phyloP scores from a whole-genome alignment of 192 early-diverging fungal species.

The Phycomyces blakesleeanus region DNA sequence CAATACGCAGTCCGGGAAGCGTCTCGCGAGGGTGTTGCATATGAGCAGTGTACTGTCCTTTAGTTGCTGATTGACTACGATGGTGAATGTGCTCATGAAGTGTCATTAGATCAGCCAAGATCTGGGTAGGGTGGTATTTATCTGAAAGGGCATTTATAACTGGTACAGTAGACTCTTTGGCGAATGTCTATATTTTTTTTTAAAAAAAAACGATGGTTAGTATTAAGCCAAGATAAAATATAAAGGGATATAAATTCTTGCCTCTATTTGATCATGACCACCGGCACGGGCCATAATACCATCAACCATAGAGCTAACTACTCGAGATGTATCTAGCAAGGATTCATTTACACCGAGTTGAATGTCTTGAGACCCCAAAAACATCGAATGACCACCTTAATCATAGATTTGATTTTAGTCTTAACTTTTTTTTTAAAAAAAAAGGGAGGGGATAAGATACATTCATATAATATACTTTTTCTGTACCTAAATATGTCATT shows the following conservation, averaged over 20 bases:
- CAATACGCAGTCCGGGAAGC: slow-evolving; percentile 71
- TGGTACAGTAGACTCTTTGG: slow-evolving; percentile 83
- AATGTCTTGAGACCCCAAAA: slow-evolving; percentile 92
- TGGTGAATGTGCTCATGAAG: slow-evolving; percentile 76
- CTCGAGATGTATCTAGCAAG: slow-evolving; percentile 80
- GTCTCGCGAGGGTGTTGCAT: slow-evolving; percentile 48
- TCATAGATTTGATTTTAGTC: neutral
- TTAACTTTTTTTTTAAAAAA: neutral
- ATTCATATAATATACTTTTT: neutral
- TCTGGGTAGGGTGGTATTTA: slow-evolving; percentile 96
- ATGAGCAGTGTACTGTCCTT: slow-evolving; percentile 38
- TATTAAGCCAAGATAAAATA: neutral
- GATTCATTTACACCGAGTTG: slow-evolving; percentile 96
- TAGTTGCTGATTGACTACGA: slow-evolving; percentile 28
- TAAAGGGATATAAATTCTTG: slow-evolving; percentile 21
- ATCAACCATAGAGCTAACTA: slow-evolving; percentile 95
- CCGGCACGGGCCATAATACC: slow-evolving; percentile 93
- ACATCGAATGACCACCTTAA: slow-evolving; percentile 91
- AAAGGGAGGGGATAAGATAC: neutral
- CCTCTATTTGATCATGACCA: slow-evolving; percentile 84
- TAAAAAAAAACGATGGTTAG: neutral
- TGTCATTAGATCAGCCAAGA: slow-evolving; percentile 92
- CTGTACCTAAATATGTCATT: slow-evolving; percentile 71
- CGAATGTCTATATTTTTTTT: slow-evolving; percentile 75
- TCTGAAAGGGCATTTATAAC: slow-evolving; percentile 95